Base-by-base conservation (phyloP, 352 stramenopile genomes). In the Pythium coloratum region DNA sequence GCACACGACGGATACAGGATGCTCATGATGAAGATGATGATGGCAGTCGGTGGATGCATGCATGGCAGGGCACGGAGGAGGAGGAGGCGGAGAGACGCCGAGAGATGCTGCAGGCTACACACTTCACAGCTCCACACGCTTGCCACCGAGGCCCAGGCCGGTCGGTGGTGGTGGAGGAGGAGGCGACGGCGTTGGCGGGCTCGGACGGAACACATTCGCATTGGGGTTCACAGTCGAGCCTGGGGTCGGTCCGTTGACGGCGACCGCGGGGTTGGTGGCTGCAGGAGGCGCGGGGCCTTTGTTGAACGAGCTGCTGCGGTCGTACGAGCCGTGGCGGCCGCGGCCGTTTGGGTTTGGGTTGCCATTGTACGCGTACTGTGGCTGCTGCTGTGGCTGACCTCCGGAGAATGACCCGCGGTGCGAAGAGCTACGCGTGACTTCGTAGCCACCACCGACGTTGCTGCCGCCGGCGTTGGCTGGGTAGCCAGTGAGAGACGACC, bases 51-150 rank as follows among this genome's bases (percentile, higher is more conserved):
- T 33, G 58, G 42, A 24, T 24, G 20, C 20, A 55, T 36, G 30
- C 40, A 54, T 55, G 57, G 30, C 38, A 53, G 12, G 24, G 38
- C 36, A 44, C 55, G 40, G 14, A 24, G 20, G 20, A 24, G 20
- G 20, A 24, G n/a, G 58, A 30, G 57, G n/a, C n/a, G 13, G 57
- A 64, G 14, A 54, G 13, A 12, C n/a, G 18, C 26, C 34, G 28
- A 46, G 18, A 59, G 54, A 62, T 14, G 28, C 6, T 2, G 14
- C 36, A 26, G 26, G 42, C 28, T n/a, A 18, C 38, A 36, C 49
- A 16, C 0, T 44, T 71, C 59, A 92, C 20, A 92, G 77, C 67
- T 92, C 84, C 58, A 92, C 85, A 69, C 79, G 82, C 78, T 92
- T 92, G 71, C 81, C 78, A 54, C 70, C 70, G 2, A 67, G 60